A percentile compares a stretch with the other conserved stretches of the same genome.
Evolutionary conservation across 1,284 basidiomycete species (phyloP).

Genomic region (Agaricales sp.): DNA sequence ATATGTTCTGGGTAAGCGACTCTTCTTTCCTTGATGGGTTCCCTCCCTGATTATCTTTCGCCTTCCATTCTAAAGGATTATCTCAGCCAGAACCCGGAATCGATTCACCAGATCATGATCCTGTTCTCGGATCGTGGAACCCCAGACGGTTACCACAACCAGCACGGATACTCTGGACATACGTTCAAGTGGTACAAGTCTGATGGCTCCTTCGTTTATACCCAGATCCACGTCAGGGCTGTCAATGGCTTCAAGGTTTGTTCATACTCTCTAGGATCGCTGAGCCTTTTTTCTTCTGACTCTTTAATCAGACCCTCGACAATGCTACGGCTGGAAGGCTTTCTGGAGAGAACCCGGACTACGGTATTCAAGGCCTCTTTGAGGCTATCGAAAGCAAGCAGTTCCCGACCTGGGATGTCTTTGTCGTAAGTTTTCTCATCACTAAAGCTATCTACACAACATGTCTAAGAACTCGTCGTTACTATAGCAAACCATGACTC

Average conservation of each 20-base stretch:
- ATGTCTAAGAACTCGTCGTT: constrained; percentile 9
- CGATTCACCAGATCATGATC: constrained; percentile 85
- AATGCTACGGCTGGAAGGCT: constrained; percentile 43
- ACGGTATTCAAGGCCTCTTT: constrained; percentile 69
- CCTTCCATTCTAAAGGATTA: constrained; percentile 57
- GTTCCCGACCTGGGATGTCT: constrained; percentile 73
- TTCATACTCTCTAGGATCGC: constrained; percentile 7
- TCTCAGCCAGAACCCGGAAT: constrained; percentile 85
- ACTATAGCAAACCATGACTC: constrained; percentile 78
- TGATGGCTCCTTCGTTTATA: constrained; percentile 75
- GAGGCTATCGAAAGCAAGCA: no score
- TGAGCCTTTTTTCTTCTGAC: constrained; percentile 5
- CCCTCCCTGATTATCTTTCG: constrained; percentile 4
- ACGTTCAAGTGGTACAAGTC: constrained; percentile 85
- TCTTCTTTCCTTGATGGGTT: constrained; percentile 8
- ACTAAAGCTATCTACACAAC: constrained; percentile 1
- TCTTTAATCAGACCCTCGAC: constrained; percentile 66
- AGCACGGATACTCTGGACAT: constrained; percentile 91
- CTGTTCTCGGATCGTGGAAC: constrained; percentile 89
- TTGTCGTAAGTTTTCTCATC: constrained; percentile 38
- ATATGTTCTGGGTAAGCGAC: constrained; percentile 69
- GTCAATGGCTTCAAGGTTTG: constrained; percentile 70
- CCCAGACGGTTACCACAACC: constrained; percentile 72
- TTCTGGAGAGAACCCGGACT: constrained; percentile 74
- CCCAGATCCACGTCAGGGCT: constrained; percentile 70